Evolutionary conservation across 2,329 filamentous ascomycete species (phyloP).

Genomic region (Phialemonium atrogriseum): DNA sequence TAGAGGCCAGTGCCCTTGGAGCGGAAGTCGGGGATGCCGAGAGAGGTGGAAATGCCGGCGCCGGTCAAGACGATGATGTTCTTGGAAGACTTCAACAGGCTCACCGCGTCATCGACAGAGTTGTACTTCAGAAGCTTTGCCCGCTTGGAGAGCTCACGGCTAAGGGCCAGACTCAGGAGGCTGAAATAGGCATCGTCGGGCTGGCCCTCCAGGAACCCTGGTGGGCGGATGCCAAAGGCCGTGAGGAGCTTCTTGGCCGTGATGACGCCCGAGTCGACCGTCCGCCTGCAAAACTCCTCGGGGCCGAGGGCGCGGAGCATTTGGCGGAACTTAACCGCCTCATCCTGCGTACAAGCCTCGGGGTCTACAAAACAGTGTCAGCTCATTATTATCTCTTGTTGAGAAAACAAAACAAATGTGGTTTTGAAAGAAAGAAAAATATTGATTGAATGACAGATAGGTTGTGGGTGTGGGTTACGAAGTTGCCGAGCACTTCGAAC

Average conservation of each 20-base stretch:
- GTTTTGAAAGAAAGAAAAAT: slow-evolving; percentile 9
- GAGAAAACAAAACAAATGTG: too few relatives aligned
- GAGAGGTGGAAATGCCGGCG: slow-evolving; percentile 90
- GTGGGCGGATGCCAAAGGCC: slow-evolving; percentile 72
- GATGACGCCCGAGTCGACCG: slow-evolving; percentile 59
- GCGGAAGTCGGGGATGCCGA: slow-evolving; percentile 95
- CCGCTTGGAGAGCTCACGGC: slow-evolving; percentile 72
- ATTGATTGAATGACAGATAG: slow-evolving; percentile 7
- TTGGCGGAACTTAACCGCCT: slow-evolving; percentile 60
- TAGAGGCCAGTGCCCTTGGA: slow-evolving; percentile 91
- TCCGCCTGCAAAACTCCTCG: slow-evolving; percentile 65
- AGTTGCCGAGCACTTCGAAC: too few relatives aligned
- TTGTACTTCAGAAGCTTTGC: slow-evolving; percentile 75
- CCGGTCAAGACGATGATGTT: slow-evolving; percentile 94
- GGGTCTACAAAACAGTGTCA: too few relatives aligned
- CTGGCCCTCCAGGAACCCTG: slow-evolving; percentile 62
- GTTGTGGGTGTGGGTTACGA: too few relatives aligned
- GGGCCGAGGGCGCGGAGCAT: slow-evolving; percentile 71
- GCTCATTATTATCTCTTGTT: too few relatives aligned
- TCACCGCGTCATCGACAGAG: slow-evolving; percentile 77
- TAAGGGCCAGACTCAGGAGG: slow-evolving; percentile 68
- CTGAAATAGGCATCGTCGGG: slow-evolving; percentile 69
- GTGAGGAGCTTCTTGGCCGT: slow-evolving; percentile 77
- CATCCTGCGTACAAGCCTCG: slow-evolving; percentile 56
- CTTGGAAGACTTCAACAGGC: slow-evolving; percentile 60